Evolutionary conservation across 1,139 yeast genomes (phyloP), one percentile per base, ranked within the genome.

Genomic region (Debaryomyces fabryi): DNA sequence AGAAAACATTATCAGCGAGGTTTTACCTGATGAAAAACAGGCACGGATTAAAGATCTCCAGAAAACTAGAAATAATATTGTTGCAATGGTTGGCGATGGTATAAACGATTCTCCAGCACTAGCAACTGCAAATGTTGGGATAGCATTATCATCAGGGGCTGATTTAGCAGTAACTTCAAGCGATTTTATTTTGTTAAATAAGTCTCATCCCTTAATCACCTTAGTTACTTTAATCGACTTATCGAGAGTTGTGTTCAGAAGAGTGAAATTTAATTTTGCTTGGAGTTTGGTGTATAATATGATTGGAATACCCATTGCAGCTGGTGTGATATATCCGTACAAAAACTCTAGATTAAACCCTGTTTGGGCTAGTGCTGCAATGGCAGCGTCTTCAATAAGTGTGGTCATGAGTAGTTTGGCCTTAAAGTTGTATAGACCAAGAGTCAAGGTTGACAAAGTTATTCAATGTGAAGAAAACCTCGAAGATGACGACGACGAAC

Each of bases 1-100:
- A 2, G 72, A 71, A 2, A 73, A 81, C 48, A 85, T 88, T n/a
- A 73, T 86, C 40, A 85, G 91, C 21, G 89, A 83, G 43, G 93
- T 88, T 6, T 68, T 87, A 35, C 95, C 95, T 0, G 81, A 82
- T 47, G 88, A 84, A 49, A 88, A 88, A 63, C 86, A 88, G 21
- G 77, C 72, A 10, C 79, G 79, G 57, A 71, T 88, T 35, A 71
- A 76, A 54, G 70, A 76, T 71, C 71, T 88, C 20, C 86, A 84
- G 57, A 63, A 62, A 13, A 37, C 54, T 15, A 64, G 69, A 5
- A 62, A 58, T 45, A 56, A 60, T 3, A 62, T 74, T 1, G 82
- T 81, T 23, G 85, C 85, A 0, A 81, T 82, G 86, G 78, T 82
- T 25, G 86, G 86, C 10, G 86, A 82, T 62, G 86, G 86, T 29